phyloP scores from a whole-genome alignment of 1,284 basidiomycete species.

The Phellopilus nigrolimitatus region DNA sequence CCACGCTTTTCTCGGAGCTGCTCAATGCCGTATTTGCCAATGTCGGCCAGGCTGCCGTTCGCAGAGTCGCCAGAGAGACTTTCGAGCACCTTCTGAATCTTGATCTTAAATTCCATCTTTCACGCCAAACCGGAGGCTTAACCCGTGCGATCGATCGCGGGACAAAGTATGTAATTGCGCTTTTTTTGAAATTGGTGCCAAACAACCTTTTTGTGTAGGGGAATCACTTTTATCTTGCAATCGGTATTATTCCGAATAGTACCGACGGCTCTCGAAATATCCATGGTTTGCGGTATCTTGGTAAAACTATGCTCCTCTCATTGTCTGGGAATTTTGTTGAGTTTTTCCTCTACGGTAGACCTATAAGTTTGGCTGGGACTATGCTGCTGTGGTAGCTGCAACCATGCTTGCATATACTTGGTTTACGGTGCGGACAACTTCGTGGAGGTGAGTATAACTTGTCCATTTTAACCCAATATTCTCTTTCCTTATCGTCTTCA shows the following conservation, averaged over 20 bases:
- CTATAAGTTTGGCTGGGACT: constrained; percentile 96
- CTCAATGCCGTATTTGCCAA: constrained; percentile 96
- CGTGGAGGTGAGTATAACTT: constrained; percentile 70
- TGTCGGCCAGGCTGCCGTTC: constrained; percentile 91
- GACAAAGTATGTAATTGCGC: constrained; percentile 67
- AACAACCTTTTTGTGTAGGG: constrained; percentile 48
- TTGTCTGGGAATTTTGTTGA: constrained; percentile 13
- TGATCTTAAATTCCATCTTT: constrained; percentile 90
- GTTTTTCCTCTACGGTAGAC: constrained; percentile 48
- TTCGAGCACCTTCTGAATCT: constrained; percentile 91
- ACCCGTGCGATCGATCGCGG: constrained; percentile 96
- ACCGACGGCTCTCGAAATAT: constrained; percentile 94
- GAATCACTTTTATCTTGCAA: constrained; percentile 93
- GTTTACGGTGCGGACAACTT: constrained; percentile 95
- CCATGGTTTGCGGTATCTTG: constrained; percentile 95
- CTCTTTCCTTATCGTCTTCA: constrained; percentile 29
- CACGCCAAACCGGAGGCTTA: constrained; percentile 91
- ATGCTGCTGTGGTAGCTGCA: constrained; percentile 83
- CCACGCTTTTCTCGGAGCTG: constrained; percentile 87
- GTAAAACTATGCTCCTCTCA: constrained; percentile 38
- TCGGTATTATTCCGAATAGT: constrained; percentile 94
- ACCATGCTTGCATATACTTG: constrained; percentile 93
- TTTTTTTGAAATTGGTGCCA: constrained; percentile 9
- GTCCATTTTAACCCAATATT: not conserved
- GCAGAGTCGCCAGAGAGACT: constrained; percentile 89